Base-by-base conservation (phyloP, 2,329 filamentous ascomycete genomes). In the Aureobasidium subglaciale region DNA sequence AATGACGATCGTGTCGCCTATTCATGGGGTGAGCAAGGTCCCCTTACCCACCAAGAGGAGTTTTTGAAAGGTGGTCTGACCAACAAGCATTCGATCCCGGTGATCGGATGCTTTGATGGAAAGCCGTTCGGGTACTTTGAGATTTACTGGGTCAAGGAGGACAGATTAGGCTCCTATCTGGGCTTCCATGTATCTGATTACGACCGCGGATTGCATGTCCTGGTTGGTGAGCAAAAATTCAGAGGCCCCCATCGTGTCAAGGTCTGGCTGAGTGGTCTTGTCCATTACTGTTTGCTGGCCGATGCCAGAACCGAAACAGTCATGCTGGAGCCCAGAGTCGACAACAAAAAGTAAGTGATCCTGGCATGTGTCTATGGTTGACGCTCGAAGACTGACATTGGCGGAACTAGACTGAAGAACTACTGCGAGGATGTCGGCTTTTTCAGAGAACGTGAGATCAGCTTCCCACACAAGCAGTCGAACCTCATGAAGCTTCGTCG, bases 91-190 rank as follows among this genome's bases (percentile, higher is more conserved):
- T 90, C 85, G 8, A 96, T 97, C 70, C 93, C 93, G 0, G 90
- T 86, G 0, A 92, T 97, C 59, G 93, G 88, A 1, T 85, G 90
- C 67, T 99, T 92, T 88, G 90, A 97, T 63, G 91, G 90, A 10
- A 86, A 92, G 58, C 92, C 92, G 0, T 99, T 97, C 72, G 93
- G 90, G 0, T 99, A 95, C 68, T 96, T 99, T 67, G 93, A 99
- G 74, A 80, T 99, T 30, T 99, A 99, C 73, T 99, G 93, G 92
- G 90, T 93, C 3, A 96, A 95, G 65, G 93, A 99, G 68, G 93
- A 97, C 65, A 74, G 77, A 0, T 69, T 99, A 1, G 90, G 88
- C 0, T 80, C 78, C 45, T 78, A 89, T 60, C 71, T 95, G 4
- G 84, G 68, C 0, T 78, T 78, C 20, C 78, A 81, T 3, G 82